Conservation (phyloP, 2,329 filamentous ascomycete species). For the Xylaria sp. region DNA sequence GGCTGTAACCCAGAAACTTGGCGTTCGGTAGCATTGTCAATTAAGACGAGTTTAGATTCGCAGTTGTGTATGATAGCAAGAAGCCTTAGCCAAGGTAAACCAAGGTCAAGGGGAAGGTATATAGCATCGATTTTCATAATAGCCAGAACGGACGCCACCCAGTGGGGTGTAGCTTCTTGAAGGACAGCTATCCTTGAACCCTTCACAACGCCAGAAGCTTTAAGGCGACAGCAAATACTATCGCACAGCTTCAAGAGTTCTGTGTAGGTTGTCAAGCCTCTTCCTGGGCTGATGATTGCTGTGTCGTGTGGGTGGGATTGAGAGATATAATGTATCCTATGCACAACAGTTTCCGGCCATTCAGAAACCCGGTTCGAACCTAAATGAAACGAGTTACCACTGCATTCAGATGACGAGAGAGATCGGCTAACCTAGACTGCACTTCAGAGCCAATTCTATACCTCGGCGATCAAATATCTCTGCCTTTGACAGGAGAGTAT, state of each 20-base stretch:
- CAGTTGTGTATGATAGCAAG: slow-evolving; percentile 36
- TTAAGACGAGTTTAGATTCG: slow-evolving; percentile 41
- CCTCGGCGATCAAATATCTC: neutral
- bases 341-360: too few relatives aligned
- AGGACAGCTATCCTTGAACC: slow-evolving; percentile 43
- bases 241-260: neutral
- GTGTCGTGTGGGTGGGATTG: too few relatives aligned
- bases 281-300: too few relatives aligned
- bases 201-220: slow-evolving; percentile 35
- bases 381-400: too few relatives aligned
- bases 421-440: too few relatives aligned
- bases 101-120: slow-evolving; percentile 44
- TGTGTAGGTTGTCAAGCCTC: too few relatives aligned
- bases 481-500: neutral
- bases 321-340: too few relatives aligned
- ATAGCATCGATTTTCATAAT: slow-evolving; percentile 33
- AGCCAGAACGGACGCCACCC: slow-evolving; percentile 42
- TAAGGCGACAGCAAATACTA: neutral
- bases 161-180: slow-evolving; percentile 39
- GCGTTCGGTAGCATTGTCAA: too few relatives aligned
- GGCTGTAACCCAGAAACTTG: too few relatives aligned
- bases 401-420: too few relatives aligned
- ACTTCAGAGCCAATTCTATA: neutral
- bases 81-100: slow-evolving; percentile 35
- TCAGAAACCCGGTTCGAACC: too few relatives aligned